Percentiles rank a stretch among this genome's conserved stretches.
Evolutionary conservation across 345 rosid genomes (phyloP).

Genomic region (Gossypium herbaceum): DNA sequence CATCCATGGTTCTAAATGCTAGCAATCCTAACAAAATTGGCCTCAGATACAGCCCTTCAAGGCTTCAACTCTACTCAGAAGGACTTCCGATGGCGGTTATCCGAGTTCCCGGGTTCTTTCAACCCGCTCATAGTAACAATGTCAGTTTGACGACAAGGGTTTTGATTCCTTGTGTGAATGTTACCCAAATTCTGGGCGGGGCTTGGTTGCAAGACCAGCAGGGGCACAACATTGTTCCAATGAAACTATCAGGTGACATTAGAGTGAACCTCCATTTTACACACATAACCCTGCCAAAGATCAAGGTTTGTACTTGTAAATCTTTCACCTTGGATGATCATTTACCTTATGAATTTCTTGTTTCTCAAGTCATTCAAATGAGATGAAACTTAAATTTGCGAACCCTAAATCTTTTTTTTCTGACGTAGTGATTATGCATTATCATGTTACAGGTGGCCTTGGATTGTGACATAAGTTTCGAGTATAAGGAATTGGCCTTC

Average conservation of each 20-base stretch:
- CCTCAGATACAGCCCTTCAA: slow-evolving; percentile 28
- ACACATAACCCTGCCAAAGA: slow-evolving; percentile 28
- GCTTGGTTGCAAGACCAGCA: background rate
- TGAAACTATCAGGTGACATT: slow-evolving; percentile 28
- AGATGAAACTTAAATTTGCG: no score
- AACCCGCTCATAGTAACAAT: slow-evolving; percentile 32
- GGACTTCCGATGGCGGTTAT: slow-evolving; percentile 26
- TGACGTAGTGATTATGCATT: background rate
- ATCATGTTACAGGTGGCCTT: slow-evolving; percentile 22
- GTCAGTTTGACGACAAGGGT: slow-evolving; percentile 16
- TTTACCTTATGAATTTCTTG: background rate
- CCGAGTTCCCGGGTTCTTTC: slow-evolving; percentile 29
- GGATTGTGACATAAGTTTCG: slow-evolving; percentile 26
- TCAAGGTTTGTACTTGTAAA: slow-evolving; percentile 20
- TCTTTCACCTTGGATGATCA: background rate
- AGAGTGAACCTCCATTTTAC: slow-evolving; percentile 14
- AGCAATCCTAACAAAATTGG: slow-evolving; percentile 36
- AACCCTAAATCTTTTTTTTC: no score
- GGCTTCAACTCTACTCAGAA: slow-evolving; percentile 22
- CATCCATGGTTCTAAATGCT: slow-evolving; percentile 26
- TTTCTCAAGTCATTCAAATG: background rate
- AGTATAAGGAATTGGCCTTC: slow-evolving; percentile 19
- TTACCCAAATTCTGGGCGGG: slow-evolving; percentile 12
- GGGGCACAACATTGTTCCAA: slow-evolving; percentile 6
- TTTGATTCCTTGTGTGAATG: slow-evolving; percentile 25